Evolutionary conservation across 805 yeast genomes (phyloP).

Genomic region (Wickerhamiella parazyma): DNA sequence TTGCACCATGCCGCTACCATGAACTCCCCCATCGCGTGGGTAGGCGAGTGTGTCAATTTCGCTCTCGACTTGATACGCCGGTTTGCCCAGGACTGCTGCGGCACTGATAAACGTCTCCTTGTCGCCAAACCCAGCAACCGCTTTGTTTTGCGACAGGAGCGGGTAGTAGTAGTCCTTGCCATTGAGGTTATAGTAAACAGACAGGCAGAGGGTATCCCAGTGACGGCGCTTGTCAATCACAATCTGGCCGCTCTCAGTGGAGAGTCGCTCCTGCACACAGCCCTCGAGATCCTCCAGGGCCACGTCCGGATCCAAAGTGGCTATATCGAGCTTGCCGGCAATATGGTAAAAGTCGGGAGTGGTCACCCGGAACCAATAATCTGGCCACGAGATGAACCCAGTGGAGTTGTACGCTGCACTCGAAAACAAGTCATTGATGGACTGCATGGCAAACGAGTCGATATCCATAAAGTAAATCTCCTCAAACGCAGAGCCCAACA

Average conservation of each 20-base stretch:
- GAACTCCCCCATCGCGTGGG: constrained; percentile 10
- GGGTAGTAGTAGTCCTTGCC: constrained; percentile 51
- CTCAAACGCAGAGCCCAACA: constrained; percentile 60
- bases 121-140: constrained; percentile 64
- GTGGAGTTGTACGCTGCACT: constrained; percentile 39
- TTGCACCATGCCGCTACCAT: constrained; percentile 45
- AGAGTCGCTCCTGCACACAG: constrained; percentile 48
- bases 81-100: constrained; percentile 45
- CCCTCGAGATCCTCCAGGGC: constrained; percentile 31
- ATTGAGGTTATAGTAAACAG: constrained; percentile 51
- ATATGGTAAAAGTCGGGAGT: constrained; percentile 60
- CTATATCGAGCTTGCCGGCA: constrained; percentile 34
- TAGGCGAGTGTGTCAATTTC: constrained; percentile 29
- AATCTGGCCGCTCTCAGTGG: constrained; percentile 60
- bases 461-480: constrained; percentile 61
- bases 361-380: constrained; percentile 76
- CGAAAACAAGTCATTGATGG: constrained; percentile 47
- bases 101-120: constrained; percentile 68
- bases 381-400: constrained; percentile 64
- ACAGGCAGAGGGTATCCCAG: constrained; percentile 40
- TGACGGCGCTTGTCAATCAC: constrained; percentile 45
- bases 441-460: constrained; percentile 56
- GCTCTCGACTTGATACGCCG: constrained; percentile 39
- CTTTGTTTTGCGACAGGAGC: constrained; percentile 36
- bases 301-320: constrained; percentile 24